Percentiles rank a stretch among this genome's conserved stretches.
phyloP scores from a whole-genome alignment of 805 yeast species.

The Pichia cabralensis region DNA sequence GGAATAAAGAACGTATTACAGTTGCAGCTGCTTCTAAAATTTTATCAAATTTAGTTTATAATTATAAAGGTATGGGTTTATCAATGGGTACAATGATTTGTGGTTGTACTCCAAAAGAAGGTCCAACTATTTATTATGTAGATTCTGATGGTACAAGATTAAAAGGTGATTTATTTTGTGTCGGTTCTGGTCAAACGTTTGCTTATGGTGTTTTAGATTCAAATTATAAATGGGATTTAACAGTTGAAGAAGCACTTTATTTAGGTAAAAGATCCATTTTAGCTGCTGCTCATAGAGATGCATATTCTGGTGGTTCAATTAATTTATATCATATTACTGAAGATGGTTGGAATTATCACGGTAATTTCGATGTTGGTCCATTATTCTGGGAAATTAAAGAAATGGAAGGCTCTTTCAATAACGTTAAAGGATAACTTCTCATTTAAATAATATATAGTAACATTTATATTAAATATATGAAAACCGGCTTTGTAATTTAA shows the following conservation, averaged over 20 bases:
- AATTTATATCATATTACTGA: slow-evolving; percentile 90
- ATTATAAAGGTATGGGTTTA: slow-evolving; percentile 95
- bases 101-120: slow-evolving; percentile 91
- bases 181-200: slow-evolving; percentile 98
- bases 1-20: slow-evolving; percentile 89
- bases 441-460: no score
- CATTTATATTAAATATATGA: no score
- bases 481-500: no score
- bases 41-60: slow-evolving; percentile 78
- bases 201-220: slow-evolving; percentile 97
- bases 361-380: slow-evolving; percentile 86
- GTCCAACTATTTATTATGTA: slow-evolving; percentile 91
- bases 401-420: slow-evolving; percentile 80
- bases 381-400: slow-evolving; percentile 88
- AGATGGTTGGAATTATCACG: slow-evolving; percentile 91
- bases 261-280: slow-evolving; percentile 91
- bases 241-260: slow-evolving; percentile 88
- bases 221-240: slow-evolving; percentile 82
- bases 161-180: slow-evolving; percentile 91
- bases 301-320: slow-evolving; percentile 93
- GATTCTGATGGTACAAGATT: slow-evolving; percentile 96
- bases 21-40: slow-evolving; percentile 97
- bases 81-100: slow-evolving; percentile 99
- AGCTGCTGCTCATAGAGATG: slow-evolving; percentile 98
- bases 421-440: slow-evolving; percentile 52